Evolutionary conservation across 225 moss, liverwort and hornwort species (phyloP), one percentile per base, ranked within the genome.

Genomic region (Marchantia polymorpha): DNA sequence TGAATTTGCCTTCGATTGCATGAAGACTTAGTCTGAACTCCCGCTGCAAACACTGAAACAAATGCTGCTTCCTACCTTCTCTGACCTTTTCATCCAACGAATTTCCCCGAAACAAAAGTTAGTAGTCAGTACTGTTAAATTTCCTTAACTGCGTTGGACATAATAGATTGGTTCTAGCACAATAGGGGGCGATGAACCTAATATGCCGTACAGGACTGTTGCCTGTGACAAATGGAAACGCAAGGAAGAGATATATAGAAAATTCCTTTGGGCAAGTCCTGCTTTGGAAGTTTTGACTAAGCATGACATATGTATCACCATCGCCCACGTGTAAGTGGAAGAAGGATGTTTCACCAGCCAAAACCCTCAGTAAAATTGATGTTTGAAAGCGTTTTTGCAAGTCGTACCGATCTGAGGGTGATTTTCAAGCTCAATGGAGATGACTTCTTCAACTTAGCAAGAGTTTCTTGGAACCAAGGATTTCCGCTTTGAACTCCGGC

Each of bases 381-480:
- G 39, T 39, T 39, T 2, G 39, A 39, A 39, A 29, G 48, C 29
- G 25, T 65, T 26, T 65, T 26, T 72, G 52, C 30, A 51, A 77
- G 19, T 73, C 89, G 85, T 91, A 96, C 94, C 85, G 99, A 99
- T 92, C 91, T 90, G 61, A 99, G 69, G 31, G 99, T 88, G 48
- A 95, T 84, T 85, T 93, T 99, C 51, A 99, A 83, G 81, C 99
- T 95, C 74, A 78, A 82, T 61, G 99, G 99, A 49, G 99, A 92
- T 47, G 79, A 79, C 82, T 87, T 93, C 75, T 90, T 90, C 81
- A 99, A 74, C 51, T 81, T 52, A 76, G 59, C 83, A 52, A 93
- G 77, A 52, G 92, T 91, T 77, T 89, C 85, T 48, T 90, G 85
- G 79, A 81, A 91, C 99, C 99, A 99, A 65, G 90, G 91, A 84